A percentile compares a stretch with the other conserved stretches of the same genome.
phyloP scores from a whole-genome alignment of 306 rosid species.

The Rubus idaeus region DNA sequence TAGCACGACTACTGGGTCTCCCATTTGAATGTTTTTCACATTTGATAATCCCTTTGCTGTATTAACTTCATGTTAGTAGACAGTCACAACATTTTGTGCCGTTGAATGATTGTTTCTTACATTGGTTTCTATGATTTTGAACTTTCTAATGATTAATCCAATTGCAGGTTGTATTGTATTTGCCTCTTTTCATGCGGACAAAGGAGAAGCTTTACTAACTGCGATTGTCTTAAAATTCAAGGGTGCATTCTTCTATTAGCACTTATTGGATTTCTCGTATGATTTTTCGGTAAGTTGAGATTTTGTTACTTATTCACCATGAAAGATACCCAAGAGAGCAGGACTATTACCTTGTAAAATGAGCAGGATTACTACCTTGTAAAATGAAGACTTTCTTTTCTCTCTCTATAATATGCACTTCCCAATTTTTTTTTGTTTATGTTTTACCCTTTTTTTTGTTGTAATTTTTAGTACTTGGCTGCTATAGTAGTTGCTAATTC shows the following conservation, averaged over 20 bases:
- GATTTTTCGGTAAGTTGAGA: neutral
- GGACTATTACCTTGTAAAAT: neutral
- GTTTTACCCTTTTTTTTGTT: neutral
- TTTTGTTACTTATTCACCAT: slow-evolving; percentile 3
- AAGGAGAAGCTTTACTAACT: slow-evolving; percentile 32
- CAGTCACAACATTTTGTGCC: slow-evolving; percentile 1
- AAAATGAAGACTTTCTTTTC: neutral
- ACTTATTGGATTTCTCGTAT: neutral
- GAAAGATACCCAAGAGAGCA: neutral
- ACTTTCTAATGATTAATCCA: neutral
- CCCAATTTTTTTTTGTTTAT: neutral
- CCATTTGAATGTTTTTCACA: neutral
- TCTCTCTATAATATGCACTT: neutral
- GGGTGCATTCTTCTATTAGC: neutral
- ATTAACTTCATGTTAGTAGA: neutral
- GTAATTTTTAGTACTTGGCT: neutral
- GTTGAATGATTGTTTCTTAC: neutral
- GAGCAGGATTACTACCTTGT: no score
- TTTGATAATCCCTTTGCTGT: neutral
- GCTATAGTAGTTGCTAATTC: neutral
- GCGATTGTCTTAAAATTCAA: neutral
- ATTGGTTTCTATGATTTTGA: neutral
- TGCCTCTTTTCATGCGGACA: slow-evolving; percentile 4
- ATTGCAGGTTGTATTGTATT: slow-evolving; percentile 30
- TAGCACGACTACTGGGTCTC: neutral